Evolutionary conservation across 352 stramenopile species (phyloP).

Genomic region (Phytophthora sp.): DNA sequence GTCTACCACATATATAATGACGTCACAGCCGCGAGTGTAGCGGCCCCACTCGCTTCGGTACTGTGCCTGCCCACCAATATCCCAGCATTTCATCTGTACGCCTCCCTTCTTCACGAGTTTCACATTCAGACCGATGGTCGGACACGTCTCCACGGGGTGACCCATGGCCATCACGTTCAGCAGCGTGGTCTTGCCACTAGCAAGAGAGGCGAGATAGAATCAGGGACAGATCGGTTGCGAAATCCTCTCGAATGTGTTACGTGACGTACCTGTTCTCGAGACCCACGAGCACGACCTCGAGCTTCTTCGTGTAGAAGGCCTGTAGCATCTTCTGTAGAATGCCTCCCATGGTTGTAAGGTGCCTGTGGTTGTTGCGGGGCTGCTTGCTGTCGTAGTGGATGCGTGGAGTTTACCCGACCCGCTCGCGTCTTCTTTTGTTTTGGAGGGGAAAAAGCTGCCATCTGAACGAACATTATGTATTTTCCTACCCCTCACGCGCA

Average conservation of each 20-base stretch:
- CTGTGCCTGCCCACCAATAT: constrained; percentile 97
- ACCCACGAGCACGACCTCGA: constrained; percentile 96
- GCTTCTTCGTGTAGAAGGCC: constrained; percentile 98
- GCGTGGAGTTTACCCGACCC: constrained; percentile 27
- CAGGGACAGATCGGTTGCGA: constrained; percentile 5
- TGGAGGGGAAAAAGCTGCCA: constrained; percentile 35
- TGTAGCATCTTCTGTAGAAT: constrained; percentile 95
- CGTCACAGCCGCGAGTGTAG: constrained; percentile 97
- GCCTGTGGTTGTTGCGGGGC: neutral
- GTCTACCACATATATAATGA: constrained; percentile 99
- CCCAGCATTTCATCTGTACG: constrained; percentile 99
- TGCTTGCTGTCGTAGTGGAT: constrained; percentile 4
- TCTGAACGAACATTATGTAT: constrained; percentile 8
- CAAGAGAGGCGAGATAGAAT: constrained; percentile 7
- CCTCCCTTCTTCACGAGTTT: constrained; percentile 96
- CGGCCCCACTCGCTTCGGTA: constrained; percentile 95
- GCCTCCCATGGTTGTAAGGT: constrained; percentile 80
- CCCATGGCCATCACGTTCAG: constrained; percentile 97
- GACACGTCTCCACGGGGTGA: constrained; percentile 95
- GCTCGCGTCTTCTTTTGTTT: constrained; percentile 37
- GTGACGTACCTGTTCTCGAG: constrained; percentile 93
- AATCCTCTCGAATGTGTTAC: neutral
- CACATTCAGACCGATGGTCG: constrained; percentile 98
- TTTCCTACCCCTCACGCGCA: neutral
- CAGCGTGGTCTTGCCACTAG: constrained; percentile 96